phyloP scores from a whole-genome alignment of 805 yeast species.

The Pichia eremophila region DNA sequence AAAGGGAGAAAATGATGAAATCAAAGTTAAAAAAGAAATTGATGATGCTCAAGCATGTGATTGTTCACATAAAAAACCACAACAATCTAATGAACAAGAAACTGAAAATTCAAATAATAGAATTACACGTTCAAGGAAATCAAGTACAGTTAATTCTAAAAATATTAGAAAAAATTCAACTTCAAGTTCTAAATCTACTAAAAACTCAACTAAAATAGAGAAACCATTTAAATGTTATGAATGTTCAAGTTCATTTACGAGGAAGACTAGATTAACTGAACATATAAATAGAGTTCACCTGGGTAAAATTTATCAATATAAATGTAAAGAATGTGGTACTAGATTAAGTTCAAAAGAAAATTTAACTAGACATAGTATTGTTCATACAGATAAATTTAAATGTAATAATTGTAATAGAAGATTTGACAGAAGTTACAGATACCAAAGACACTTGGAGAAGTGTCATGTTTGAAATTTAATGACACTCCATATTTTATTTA shows the following conservation, averaged over 20 bases:
- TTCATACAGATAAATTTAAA: slow-evolving; percentile 22
- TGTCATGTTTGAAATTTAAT: slow-evolving; percentile 5
- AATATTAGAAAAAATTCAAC: not conserved
- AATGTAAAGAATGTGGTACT: slow-evolving; percentile 17
- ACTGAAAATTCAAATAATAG: not conserved
- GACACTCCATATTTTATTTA: too few species aligned
- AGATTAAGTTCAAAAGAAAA: slow-evolving; percentile 20
- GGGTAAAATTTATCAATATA: slow-evolving; percentile 12
- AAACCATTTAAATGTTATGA: slow-evolving; percentile 15
- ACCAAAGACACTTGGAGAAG: slow-evolving; percentile 15
- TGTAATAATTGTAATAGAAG: slow-evolving; percentile 17
- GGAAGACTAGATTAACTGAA: slow-evolving; percentile 21
- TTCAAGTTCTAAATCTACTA: not conserved
- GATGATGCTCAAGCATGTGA: too few species aligned
- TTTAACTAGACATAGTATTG: slow-evolving; percentile 20
- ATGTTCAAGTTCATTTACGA: slow-evolving; percentile 19
- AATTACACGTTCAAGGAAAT: not conserved
- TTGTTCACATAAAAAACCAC: too few species aligned
- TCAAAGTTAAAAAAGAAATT: not conserved
- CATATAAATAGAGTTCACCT: slow-evolving; percentile 18
- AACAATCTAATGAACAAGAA: too few species aligned
- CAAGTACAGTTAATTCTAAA: not conserved
- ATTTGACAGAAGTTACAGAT: slow-evolving; percentile 21
- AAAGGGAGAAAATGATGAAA: too few species aligned
- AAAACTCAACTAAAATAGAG: not conserved